Evolutionary conservation across 169 alveolate genomes (phyloP).

Genomic region (Theileria luwenshuni): DNA sequence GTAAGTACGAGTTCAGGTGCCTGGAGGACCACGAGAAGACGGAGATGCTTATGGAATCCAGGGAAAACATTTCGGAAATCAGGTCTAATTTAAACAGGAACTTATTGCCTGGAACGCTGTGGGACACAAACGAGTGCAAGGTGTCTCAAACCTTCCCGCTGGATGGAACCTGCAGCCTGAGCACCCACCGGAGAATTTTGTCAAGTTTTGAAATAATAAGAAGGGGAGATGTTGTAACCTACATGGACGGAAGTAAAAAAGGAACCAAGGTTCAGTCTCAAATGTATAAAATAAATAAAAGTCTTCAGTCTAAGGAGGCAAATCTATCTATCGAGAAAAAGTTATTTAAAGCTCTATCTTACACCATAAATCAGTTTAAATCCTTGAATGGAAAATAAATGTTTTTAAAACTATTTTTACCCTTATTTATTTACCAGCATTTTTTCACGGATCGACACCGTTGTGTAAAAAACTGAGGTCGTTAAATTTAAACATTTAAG

Average conservation of each 20-base stretch:
- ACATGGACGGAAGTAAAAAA: neutral
- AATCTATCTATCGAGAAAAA: slow-evolving; percentile 8
- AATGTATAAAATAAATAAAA: neutral
- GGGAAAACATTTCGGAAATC: neutral
- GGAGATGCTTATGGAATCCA: slow-evolving; percentile 2
- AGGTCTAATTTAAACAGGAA: neutral
- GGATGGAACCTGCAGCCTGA: neutral
- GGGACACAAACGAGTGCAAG: slow-evolving; percentile 15
- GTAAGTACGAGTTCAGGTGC: slow-evolving; percentile 1
- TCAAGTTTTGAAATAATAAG: neutral
- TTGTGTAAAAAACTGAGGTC: too few relatives aligned
- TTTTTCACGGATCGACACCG: too few relatives aligned
- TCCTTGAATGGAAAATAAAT: too few relatives aligned
- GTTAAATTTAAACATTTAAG: too few relatives aligned
- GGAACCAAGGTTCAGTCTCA: neutral
- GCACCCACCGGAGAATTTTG: slow-evolving; percentile 6
- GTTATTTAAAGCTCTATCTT: neutral
- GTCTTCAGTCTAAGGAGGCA: neutral
- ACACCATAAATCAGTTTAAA: neutral
- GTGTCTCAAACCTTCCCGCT: slow-evolving; percentile 18
- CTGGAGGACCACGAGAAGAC: neutral
- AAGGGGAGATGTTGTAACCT: neutral
- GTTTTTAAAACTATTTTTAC: too few relatives aligned
- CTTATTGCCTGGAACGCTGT: slow-evolving; percentile 18
- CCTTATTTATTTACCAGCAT: too few relatives aligned